phyloP scores from a whole-genome alignment of 345 rosid genomes.

The Limnanthes douglasii region DNA sequence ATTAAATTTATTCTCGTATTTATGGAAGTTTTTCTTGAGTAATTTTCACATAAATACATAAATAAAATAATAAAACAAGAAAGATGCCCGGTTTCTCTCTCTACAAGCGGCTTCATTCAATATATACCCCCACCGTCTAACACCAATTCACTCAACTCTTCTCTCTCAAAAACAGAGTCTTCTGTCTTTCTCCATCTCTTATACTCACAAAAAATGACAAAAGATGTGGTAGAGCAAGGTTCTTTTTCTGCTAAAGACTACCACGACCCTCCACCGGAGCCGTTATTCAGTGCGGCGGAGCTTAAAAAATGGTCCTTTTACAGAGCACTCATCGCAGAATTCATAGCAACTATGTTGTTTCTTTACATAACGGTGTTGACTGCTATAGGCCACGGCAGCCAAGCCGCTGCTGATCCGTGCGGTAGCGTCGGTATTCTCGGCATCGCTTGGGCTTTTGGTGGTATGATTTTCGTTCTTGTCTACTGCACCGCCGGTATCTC shows the following conservation, averaged over 20 bases:
- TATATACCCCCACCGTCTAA: too few relatives aligned
- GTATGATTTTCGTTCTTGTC: constrained; percentile 55
- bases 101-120: too few relatives aligned
- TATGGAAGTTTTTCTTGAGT: too few relatives aligned
- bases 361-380: constrained; percentile 61
- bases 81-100: too few relatives aligned
- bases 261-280: constrained; percentile 76
- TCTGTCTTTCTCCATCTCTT: too few relatives aligned
- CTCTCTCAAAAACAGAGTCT: too few relatives aligned
- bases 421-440: constrained; percentile 52
- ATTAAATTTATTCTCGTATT: too few relatives aligned
- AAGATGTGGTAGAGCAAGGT: constrained; percentile 27
- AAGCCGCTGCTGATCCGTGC: constrained; percentile 32
- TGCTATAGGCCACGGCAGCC: constrained; percentile 70
- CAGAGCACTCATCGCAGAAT: constrained; percentile 80
- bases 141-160: too few relatives aligned
- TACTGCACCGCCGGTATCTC: constrained; percentile 50
- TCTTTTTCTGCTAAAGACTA: constrained; percentile 61
- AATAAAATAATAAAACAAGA: too few relatives aligned
- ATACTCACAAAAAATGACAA: constrained; percentile 25
- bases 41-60: too few relatives aligned
- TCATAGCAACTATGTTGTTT: constrained; percentile 72
- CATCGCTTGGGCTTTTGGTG: constrained; percentile 55
- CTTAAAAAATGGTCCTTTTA: constrained; percentile 68
- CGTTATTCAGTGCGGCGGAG: constrained; percentile 38